A percentile compares a stretch with the other conserved stretches of the same genome.
These are phyloP conservation scores for Lentinula lateritia DNA, from an alignment of 768 basidiomycete species.

Conservation along the genomic window DNA sequence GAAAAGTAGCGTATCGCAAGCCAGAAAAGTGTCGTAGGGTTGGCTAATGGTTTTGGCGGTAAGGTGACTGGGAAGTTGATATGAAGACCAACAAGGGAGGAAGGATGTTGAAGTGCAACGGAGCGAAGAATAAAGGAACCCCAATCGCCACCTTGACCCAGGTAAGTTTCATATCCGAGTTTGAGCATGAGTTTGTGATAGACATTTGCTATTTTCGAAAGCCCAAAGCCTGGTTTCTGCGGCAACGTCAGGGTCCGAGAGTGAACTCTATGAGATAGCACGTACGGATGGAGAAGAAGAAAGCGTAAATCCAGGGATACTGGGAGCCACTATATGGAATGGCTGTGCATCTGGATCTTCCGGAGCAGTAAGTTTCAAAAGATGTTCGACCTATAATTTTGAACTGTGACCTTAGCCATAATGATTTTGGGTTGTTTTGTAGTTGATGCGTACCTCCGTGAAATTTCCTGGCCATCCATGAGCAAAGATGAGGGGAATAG, in stretches of 20 bases:
- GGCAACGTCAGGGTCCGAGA: not conserved
- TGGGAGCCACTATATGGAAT: constrained; percentile 27
- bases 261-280: not conserved
- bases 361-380: constrained; percentile 23
- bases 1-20: constrained; percentile 25
- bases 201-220: constrained; percentile 20
- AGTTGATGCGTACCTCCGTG: constrained; percentile 20
- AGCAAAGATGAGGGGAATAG: constrained; percentile 49
- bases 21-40: constrained; percentile 19
- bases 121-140: constrained; percentile 24
- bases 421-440: not conserved
- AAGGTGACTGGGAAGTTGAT: constrained; percentile 21
- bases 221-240: constrained; percentile 20
- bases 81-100: constrained; percentile 21
- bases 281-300: constrained; percentile 24
- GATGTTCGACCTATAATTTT: constrained; percentile 18
- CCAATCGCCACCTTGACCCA: constrained; percentile 30
- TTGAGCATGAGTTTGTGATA: constrained; percentile 28
- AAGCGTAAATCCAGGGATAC: constrained; percentile 27
- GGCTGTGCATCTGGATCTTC: constrained; percentile 22
- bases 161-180: constrained; percentile 23
- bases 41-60: constrained; percentile 18
- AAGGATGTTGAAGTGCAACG: constrained; percentile 20
- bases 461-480: constrained; percentile 48
- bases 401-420: not conserved